phyloP scores from a whole-genome alignment of 345 rosid genomes.

The Schrenkiella parvula region DNA sequence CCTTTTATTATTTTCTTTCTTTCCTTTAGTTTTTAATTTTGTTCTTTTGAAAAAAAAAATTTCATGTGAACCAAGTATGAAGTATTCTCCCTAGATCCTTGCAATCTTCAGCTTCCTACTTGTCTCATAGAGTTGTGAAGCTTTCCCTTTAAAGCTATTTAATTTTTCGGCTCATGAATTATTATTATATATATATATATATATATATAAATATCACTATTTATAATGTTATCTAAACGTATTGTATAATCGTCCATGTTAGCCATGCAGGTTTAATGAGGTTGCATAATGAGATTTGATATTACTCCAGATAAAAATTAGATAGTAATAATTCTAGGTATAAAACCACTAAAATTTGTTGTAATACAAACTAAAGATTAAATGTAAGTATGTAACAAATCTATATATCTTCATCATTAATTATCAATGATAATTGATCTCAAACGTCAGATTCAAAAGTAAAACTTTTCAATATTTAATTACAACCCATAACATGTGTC shows the following conservation, averaged over 20 bases:
- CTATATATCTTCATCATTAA: not conserved
- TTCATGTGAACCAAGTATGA: constrained; percentile 24
- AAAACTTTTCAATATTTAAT: not conserved
- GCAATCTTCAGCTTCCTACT: constrained; percentile 33
- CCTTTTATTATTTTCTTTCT: constrained; percentile 21
- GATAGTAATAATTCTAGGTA: not conserved
- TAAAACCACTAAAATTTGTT: not conserved
- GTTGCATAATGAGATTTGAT: not conserved
- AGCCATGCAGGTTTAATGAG: not conserved
- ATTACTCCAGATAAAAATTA: not conserved
- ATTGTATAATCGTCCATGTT: not conserved
- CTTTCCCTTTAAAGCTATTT: constrained; percentile 13
- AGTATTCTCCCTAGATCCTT: constrained; percentile 37
- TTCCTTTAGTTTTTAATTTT: constrained; percentile 1
- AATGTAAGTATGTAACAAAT: not conserved
- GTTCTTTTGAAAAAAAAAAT: not conserved
- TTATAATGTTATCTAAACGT: not conserved
- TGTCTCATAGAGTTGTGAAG: constrained; percentile 16
- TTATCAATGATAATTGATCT: not conserved
- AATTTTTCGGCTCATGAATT: not conserved
- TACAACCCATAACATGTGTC: not conserved
- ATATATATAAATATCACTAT: no score
- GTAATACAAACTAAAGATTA: not conserved
- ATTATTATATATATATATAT: no score
- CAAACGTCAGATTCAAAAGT: not conserved